Conservation (phyloP, 768 basidiomycete genomes). For the Podaxis sp. region DNA sequence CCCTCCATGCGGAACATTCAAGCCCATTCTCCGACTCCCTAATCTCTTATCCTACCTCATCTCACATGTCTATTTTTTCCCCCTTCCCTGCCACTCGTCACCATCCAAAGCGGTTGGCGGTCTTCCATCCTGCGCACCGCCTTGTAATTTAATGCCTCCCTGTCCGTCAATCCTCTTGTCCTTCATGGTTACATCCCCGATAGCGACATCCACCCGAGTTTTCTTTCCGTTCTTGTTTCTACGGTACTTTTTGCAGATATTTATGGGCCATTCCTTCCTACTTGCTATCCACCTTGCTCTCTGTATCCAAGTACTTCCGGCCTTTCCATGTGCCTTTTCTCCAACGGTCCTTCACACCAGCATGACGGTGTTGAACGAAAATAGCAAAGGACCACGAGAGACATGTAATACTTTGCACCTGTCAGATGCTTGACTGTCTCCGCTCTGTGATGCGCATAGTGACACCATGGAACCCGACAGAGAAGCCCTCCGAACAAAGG, state of each 20-base stretch:
- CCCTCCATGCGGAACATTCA: not conserved
- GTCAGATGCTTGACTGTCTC: not conserved
- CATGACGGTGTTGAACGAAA: not conserved
- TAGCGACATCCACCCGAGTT: too few relatives aligned
- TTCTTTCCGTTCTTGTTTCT: too few relatives aligned
- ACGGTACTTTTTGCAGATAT: too few relatives aligned
- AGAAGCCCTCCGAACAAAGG: not conserved
- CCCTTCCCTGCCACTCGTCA: not conserved
- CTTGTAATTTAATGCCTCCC: not conserved
- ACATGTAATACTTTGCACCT: not conserved
- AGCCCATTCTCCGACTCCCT: not conserved
- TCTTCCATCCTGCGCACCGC: slow-evolving; percentile 5
- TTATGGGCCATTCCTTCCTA: too few relatives aligned
- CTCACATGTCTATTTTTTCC: slow-evolving; percentile 7
- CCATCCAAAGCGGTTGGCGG: not conserved
- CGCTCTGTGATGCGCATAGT: not conserved
- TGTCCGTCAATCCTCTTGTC: not conserved
- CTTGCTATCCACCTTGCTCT: too few relatives aligned
- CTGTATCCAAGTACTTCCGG: not conserved
- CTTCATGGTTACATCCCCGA: not conserved
- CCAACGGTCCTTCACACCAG: not conserved
- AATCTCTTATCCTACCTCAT: not conserved
- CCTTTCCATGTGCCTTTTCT: not conserved
- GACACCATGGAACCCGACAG: slow-evolving; percentile 1
- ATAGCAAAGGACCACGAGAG: not conserved